Evolutionary conservation across 306 rosid species (phyloP).

Genomic region (Prinsepia uniflora): DNA sequence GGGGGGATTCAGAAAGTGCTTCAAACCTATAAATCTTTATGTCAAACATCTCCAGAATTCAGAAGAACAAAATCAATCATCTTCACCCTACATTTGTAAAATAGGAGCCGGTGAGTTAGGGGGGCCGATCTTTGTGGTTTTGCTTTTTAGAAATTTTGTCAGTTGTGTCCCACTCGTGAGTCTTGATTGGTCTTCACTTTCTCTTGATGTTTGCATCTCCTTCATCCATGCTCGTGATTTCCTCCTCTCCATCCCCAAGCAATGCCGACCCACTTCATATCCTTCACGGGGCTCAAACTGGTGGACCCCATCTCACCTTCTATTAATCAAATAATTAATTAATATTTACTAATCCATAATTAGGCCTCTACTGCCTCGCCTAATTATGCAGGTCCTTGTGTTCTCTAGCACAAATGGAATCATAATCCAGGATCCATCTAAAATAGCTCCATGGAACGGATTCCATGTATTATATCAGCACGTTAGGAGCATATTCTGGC

Average conservation of each 20-base stretch:
- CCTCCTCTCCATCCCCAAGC: neutral
- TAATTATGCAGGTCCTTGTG: too few species aligned
- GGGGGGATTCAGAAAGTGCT: neutral
- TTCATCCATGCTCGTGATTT: constrained; percentile 12
- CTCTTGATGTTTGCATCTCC: neutral
- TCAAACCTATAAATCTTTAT: too few species aligned
- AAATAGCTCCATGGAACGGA: too few species aligned
- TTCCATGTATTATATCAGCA: too few species aligned
- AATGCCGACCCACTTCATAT: constrained; percentile 16
- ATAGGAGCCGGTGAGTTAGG: neutral
- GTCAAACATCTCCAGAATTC: too few species aligned
- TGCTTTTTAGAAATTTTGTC: neutral
- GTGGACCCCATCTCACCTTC: neutral
- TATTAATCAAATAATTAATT: neutral
- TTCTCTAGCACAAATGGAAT: too few species aligned
- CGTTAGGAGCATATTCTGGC: too few species aligned
- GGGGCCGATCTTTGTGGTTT: neutral
- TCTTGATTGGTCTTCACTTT: neutral
- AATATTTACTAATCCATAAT: neutral
- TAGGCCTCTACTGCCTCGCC: neutral
- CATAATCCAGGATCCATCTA: too few species aligned
- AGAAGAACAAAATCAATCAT: neutral
- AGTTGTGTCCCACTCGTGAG: neutral
- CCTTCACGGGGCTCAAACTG: constrained; percentile 15
- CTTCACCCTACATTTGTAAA: neutral